phyloP scores from a whole-genome alignment of 306 rosid species.

The Dryas octopetala region DNA sequence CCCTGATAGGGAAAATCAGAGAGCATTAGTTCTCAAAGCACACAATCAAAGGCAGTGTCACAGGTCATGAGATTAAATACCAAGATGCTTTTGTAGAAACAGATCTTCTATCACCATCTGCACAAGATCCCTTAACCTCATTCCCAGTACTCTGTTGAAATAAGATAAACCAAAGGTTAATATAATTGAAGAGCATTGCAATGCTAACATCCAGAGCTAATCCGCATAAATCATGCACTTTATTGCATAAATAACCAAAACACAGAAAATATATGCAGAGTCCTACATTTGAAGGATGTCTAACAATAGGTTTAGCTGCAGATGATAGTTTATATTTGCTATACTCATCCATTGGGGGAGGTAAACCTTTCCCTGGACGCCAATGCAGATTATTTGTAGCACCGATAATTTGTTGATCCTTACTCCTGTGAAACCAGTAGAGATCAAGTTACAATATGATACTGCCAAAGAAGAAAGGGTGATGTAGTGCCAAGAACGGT shows the following conservation, averaged over 20 bases:
- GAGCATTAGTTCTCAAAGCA: conserved; percentile 18
- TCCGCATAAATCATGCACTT: neutral
- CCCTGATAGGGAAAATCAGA: conserved; percentile 21
- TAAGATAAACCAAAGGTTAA: conserved; percentile 12
- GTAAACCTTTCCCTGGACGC: conserved; percentile 64
- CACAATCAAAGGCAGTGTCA: conserved; percentile 7
- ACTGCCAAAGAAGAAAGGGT: neutral
- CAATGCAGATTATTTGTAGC: conserved; percentile 58
- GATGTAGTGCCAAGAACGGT: neutral
- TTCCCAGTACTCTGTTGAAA: conserved; percentile 48
- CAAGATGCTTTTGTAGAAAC: conserved; percentile 63
- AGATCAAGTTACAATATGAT: conserved; percentile 24
- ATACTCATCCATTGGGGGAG: conserved; percentile 68
- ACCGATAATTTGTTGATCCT: conserved; percentile 79
- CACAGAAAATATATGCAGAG: neutral
- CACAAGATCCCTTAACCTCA: conserved; percentile 49
- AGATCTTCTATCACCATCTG: conserved; percentile 54
- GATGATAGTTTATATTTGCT: conserved; percentile 30
- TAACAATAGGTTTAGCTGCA: conserved; percentile 52
- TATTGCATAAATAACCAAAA: neutral
- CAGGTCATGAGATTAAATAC: conserved; percentile 35
- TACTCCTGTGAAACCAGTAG: conserved; percentile 61
- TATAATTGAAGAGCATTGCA: neutral
- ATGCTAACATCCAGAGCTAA: neutral
- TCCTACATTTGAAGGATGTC: conserved; percentile 61